Base-by-base conservation (phyloP, 495 filamentous ascomycete species). In the Pseudotulostoma volvatum region DNA sequence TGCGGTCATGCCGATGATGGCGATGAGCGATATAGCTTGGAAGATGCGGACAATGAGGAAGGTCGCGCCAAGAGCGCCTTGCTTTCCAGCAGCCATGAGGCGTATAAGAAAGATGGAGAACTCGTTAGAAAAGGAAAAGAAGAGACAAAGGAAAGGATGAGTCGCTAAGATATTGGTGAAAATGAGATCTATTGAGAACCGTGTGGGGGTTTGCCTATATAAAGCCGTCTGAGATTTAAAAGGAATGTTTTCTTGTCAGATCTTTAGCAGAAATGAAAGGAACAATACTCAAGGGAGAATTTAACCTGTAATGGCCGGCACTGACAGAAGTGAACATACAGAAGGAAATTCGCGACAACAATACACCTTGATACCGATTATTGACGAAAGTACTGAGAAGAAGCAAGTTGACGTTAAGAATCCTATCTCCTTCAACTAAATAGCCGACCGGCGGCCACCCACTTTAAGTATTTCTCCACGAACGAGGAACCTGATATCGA, bases 21-120 rank as follows among this genome's bases (percentile, higher is more conserved):
- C 66, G 45, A 93, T 73, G 43, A 96, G 75, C 15, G 69, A 77
- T 36, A 76, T 62, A 34, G 70, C 63, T 54, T 93, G 77, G 41
- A 87, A 67, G 17, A 71, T 63, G 19, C 88, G 74, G 44, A 79
- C 70, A 40, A 80, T 51, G 21, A 76, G 74, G 66, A 92, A 93
- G 42, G 74, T 81, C 37, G 74, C 73, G 45, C 82, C 83, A 34
- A 93, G 63, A 48, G 79, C 81, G 47, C 87, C 85, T 50, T 84
- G 69, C 23, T 28, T 28, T 5, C 23, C 23, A 28, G 23, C 23
- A 5, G 11, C 11, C 11, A 11, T 28, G 23, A 5, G 5, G 23
- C n/a, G n/a, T n/a, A n/a, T n/a, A n/a, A n/a, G n/a, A n/a, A n/a
- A n/a, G 23, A 28, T 28, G 5, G 23, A 5, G 11, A 11, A 28